Conservation (phyloP, 139 green algal species). For the Micromonas pusilla region DNA sequence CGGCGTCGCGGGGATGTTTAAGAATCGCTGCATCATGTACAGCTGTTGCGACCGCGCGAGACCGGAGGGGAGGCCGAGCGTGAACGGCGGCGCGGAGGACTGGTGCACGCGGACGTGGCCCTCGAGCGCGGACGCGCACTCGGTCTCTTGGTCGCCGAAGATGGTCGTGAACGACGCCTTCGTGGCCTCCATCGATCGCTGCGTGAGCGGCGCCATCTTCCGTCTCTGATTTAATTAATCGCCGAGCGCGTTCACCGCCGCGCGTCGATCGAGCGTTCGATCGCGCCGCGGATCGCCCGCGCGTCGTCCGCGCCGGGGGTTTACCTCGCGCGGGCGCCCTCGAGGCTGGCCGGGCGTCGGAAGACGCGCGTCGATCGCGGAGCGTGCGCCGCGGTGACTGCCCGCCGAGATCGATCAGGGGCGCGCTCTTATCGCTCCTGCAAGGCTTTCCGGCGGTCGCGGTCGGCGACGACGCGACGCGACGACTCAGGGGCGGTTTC, state of each 20-base stretch:
- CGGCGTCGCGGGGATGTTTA: slow-evolving; percentile 10
- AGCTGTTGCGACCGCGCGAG: slow-evolving; percentile 19
- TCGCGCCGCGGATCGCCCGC: too few relatives aligned
- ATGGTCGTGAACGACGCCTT: neutral
- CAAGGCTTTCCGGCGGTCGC: too few relatives aligned
- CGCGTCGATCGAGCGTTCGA: neutral
- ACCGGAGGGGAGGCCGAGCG: neutral
- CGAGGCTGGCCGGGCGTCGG: too few relatives aligned
- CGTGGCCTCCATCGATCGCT: neutral
- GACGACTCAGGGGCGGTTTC: too few relatives aligned
- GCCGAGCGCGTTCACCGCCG: neutral
- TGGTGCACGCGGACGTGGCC: neutral
- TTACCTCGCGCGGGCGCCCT: too few relatives aligned
- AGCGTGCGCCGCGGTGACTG: too few relatives aligned
- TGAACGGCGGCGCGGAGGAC: neutral
- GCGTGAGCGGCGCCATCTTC: neutral
- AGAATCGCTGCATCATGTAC: slow-evolving; percentile 10
- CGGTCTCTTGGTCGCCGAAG: neutral
- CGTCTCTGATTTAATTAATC: too few relatives aligned
- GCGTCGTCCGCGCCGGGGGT: too few relatives aligned
- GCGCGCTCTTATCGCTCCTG: too few relatives aligned
- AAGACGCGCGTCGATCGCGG: too few relatives aligned
- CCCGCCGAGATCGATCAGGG: too few relatives aligned
- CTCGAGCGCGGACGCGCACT: neutral
- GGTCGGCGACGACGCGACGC: too few relatives aligned